Evolutionary conservation across 805 yeast species (phyloP).

Genomic region (Wickerhamomyces chambardii): DNA sequence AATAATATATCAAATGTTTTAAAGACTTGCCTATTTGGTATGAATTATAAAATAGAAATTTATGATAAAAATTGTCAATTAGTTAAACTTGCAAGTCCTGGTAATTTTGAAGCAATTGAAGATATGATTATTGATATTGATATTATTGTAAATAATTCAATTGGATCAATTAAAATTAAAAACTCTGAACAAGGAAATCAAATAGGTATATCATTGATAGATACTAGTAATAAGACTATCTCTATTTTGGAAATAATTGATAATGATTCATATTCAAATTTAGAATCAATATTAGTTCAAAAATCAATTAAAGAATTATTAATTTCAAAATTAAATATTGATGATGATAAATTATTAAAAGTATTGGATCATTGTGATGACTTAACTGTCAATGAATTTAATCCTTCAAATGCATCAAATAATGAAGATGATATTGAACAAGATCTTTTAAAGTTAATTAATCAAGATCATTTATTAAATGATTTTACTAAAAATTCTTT

Average conservation of each 20-base stretch:
- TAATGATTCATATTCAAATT: slow-evolving; percentile 77
- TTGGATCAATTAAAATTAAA: slow-evolving; percentile 30
- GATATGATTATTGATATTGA: slow-evolving; percentile 45
- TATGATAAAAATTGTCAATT: slow-evolving; percentile 60
- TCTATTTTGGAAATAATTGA: slow-evolving; percentile 78
- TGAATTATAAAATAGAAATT: slow-evolving; percentile 72
- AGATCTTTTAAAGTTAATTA: slow-evolving; percentile 67
- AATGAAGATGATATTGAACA: slow-evolving; percentile 49
- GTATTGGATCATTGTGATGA: slow-evolving; percentile 44
- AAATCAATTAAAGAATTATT: slow-evolving; percentile 83
- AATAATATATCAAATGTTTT: slow-evolving; percentile 63
- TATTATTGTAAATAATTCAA: slow-evolving; percentile 36
- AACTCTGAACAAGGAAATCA: slow-evolving; percentile 29
- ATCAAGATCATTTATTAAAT: slow-evolving; percentile 25
- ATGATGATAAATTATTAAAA: not conserved
- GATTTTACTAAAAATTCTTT: not conserved
- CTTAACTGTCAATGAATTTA: slow-evolving; percentile 38
- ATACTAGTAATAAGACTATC: slow-evolving; percentile 55
- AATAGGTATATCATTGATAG: slow-evolving; percentile 76
- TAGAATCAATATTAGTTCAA: slow-evolving; percentile 83
- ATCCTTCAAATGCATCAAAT: slow-evolving; percentile 21
- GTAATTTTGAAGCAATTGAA: slow-evolving; percentile 74
- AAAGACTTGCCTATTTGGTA: slow-evolving; percentile 56
- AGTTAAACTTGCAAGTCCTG: slow-evolving; percentile 71
- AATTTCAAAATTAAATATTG: slow-evolving; percentile 36